These are phyloP conservation scores for Rhytidhysteron rufulum DNA, from an alignment of 2,329 filamentous ascomycete species.

Conservation along the genomic window DNA sequence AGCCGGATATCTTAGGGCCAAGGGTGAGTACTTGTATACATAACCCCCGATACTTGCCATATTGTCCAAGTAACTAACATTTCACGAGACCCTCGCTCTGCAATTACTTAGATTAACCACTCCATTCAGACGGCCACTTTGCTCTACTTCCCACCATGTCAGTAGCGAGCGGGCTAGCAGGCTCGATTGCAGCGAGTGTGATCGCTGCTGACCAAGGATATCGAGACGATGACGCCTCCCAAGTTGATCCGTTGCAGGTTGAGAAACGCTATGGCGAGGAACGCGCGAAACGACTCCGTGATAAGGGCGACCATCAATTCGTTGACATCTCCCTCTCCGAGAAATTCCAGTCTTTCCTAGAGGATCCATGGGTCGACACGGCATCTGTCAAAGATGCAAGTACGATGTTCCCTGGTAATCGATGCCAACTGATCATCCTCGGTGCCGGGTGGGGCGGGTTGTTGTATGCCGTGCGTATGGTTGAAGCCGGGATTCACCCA, in stretches of 20 bases:
- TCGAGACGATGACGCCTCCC: constrained; percentile 8
- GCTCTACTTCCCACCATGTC: neutral
- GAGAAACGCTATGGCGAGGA: constrained; percentile 13
- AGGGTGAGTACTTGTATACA: neutral
- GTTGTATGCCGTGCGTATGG: constrained; percentile 37
- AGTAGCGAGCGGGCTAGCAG: neutral
- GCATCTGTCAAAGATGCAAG: constrained; percentile 2
- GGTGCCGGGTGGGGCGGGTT: constrained; percentile 46
- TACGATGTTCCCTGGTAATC: constrained; percentile 1
- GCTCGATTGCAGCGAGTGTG: neutral
- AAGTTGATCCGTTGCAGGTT: constrained; percentile 10
- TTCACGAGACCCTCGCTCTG: neutral
- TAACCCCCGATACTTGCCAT: neutral
- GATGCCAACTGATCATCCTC: constrained; percentile 31
- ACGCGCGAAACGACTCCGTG: constrained; percentile 13
- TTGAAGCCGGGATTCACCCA: constrained; percentile 33
- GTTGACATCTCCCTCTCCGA: constrained; percentile 18
- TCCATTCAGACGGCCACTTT: neutral
- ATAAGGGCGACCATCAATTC: constrained; percentile 6
- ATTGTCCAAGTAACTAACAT: neutral
- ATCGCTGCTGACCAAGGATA: constrained; percentile 3
- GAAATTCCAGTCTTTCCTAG: constrained; percentile 16
- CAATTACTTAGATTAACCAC: neutral
- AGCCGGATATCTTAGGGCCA: neutral
- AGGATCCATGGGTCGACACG: constrained; percentile 24